Conservation (phyloP, 2,329 filamentous ascomycete genomes). For the Curvularia sp. region DNA sequence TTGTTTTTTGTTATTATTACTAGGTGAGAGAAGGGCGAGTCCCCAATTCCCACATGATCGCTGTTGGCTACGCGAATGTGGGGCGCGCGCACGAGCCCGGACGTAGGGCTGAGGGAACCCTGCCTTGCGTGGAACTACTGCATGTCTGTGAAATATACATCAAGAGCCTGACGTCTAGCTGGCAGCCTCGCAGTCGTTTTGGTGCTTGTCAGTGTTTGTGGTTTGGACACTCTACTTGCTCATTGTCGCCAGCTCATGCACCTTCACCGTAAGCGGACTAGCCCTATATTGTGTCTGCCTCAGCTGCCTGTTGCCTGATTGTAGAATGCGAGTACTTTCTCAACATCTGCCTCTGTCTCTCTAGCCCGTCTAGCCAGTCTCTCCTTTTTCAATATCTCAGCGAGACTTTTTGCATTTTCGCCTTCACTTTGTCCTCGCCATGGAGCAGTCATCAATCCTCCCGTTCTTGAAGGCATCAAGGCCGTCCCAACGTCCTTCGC, state of each 20-base stretch:
- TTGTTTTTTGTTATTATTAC: constrained; percentile 4
- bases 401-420: not conserved
- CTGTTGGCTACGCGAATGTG: constrained; percentile 30
- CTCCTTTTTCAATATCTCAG: not conserved
- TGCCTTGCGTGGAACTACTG: constrained; percentile 8
- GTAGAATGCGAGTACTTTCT: not conserved
- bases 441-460: constrained; percentile 36
- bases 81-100: constrained; percentile 26
- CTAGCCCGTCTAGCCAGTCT: not conserved
- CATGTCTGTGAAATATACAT: constrained; percentile 19
- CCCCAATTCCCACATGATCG: constrained; percentile 24
- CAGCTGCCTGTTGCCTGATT: constrained; percentile 26
- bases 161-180: not conserved
- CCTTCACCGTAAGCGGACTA: constrained; percentile 4
- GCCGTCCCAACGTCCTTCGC: constrained; percentile 11
- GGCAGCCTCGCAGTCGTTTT: constrained; percentile 1
- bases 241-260: not conserved
- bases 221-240: not conserved
- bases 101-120: constrained; percentile 31
- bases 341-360: not conserved
- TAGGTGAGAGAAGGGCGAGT: constrained; percentile 8
- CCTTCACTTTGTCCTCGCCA: constrained; percentile 12
- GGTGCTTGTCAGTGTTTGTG: not conserved
- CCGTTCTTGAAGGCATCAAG: constrained; percentile 26
- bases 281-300: constrained; percentile 4